phyloP scores from a whole-genome alignment of 768 basidiomycete species.

The Lactarius sp. region DNA sequence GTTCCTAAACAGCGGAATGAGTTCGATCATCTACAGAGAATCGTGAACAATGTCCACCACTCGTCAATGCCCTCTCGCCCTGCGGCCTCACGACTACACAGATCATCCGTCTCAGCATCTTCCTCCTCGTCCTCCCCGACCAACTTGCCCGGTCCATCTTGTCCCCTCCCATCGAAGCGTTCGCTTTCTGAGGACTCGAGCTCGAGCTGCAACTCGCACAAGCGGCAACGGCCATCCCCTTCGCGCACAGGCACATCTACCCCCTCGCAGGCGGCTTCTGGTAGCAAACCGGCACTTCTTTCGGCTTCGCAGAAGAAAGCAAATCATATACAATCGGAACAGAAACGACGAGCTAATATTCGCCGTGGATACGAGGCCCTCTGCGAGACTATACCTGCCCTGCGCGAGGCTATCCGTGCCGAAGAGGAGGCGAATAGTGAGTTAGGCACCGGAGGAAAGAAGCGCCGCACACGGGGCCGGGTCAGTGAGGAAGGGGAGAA shows the following conservation, averaged over 20 bases:
- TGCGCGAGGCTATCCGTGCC: constrained; percentile 72
- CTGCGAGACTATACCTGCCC: constrained; percentile 75
- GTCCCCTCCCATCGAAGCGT: constrained; percentile 19
- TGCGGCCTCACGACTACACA: constrained; percentile 1
- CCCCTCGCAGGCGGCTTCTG: constrained; percentile 21
- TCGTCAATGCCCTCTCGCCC: neutral
- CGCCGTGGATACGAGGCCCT: constrained; percentile 84
- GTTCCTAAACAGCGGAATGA: constrained; percentile 4
- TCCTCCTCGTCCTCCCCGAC: constrained; percentile 21
- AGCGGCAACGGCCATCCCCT: constrained; percentile 19
- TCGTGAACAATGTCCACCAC: constrained; percentile 1
- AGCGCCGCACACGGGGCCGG: constrained; percentile 27
- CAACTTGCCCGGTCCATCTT: constrained; percentile 17
- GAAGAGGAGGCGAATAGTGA: constrained; percentile 57
- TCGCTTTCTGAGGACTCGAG: constrained; percentile 21
- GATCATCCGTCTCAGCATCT: constrained; percentile 19
- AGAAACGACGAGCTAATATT: constrained; percentile 90
- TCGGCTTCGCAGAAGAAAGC: constrained; percentile 86
- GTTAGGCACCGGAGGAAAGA: constrained; percentile 35
- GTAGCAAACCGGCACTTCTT: constrained; percentile 45
- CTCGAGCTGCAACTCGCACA: constrained; percentile 4
- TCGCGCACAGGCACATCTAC: constrained; percentile 14
- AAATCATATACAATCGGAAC: constrained; percentile 91
- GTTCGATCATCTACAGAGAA: constrained; percentile 17
- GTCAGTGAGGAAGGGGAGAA: constrained; percentile 51